Evolutionary conservation across 805 yeast species (phyloP).

Genomic region (Myxozyma kluyveri): DNA sequence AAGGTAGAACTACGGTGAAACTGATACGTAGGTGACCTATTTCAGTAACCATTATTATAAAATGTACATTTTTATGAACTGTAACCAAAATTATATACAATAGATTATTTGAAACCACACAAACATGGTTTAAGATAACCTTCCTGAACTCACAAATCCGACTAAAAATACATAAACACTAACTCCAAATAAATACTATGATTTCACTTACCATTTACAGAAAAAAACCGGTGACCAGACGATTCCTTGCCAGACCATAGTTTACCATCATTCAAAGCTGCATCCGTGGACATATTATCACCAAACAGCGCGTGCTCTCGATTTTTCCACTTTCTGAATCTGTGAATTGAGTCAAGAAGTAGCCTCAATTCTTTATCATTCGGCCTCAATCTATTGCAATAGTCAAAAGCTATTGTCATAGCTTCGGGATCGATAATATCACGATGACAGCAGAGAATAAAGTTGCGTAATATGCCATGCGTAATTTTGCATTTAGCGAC

Average conservation of each 20-base stretch:
- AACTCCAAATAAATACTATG: too few species aligned
- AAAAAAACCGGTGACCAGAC: too few species aligned
- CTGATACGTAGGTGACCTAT: neutral
- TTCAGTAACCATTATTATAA: neutral
- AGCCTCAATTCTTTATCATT: neutral
- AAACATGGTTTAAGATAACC: too few species aligned
- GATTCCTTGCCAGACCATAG: too few species aligned
- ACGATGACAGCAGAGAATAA: conserved; percentile 20
- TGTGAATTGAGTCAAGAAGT: neutral
- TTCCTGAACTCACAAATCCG: too few species aligned
- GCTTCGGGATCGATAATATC: conserved; percentile 12
- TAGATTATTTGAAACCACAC: too few species aligned
- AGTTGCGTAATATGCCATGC: conserved; percentile 5
- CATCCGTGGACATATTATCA: too few species aligned
- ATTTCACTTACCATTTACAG: too few species aligned
- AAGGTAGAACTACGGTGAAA: neutral
- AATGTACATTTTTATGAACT: too few species aligned
- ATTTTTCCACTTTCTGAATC: conserved; percentile 12
- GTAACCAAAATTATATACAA: too few species aligned
- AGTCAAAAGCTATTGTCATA: conserved; percentile 10
- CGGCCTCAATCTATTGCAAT: conserved; percentile 1
- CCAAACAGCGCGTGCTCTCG: neutral
- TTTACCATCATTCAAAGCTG: too few species aligned
- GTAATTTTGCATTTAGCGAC: neutral
- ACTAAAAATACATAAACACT: too few species aligned